Percentiles rank a stretch among this genome's conserved stretches.
Evolutionary conservation across 2,329 filamentous ascomycete species (phyloP).

Genomic region (Sphaerulina populicola): DNA sequence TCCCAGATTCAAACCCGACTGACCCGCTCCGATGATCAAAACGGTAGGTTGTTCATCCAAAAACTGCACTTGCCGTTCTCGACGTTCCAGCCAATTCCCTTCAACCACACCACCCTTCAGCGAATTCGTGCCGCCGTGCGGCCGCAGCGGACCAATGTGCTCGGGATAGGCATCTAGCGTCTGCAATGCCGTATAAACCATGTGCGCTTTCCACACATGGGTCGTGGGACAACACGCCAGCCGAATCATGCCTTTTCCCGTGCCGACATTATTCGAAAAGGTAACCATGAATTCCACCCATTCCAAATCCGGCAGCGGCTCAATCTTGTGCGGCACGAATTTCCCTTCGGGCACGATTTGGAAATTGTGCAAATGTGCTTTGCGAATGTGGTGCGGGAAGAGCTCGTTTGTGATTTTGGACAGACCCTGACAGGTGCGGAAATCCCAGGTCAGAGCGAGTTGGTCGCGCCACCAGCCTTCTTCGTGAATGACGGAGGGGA

Average conservation of each 20-base stretch:
- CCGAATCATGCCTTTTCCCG: conserved; percentile 50
- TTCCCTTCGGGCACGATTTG: background rate
- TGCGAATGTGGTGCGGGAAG: conserved; percentile 33
- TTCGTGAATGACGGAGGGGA: conserved; percentile 35
- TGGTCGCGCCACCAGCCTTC: conserved; percentile 54
- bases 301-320: conserved; percentile 46
- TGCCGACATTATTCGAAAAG: conserved; percentile 47
- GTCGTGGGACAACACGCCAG: conserved; percentile 39
- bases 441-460: conserved; percentile 49
- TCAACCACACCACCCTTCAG: conserved; percentile 46
- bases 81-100: conserved; percentile 41
- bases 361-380: background rate
- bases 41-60: conserved; percentile 47
- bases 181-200: conserved; percentile 53
- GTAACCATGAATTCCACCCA: conserved; percentile 52
- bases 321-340: conserved; percentile 37
- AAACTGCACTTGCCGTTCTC: conserved; percentile 28
- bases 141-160: conserved; percentile 34
- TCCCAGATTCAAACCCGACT: conserved; percentile 29
- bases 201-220: conserved; percentile 53
- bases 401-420: conserved; percentile 30
- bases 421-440: conserved; percentile 45
- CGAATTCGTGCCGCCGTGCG: conserved; percentile 56
- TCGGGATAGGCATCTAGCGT: conserved; percentile 14
- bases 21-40: conserved; percentile 45